Evolutionary conservation across 352 stramenopile genomes (phyloP).

Genomic region (Globisporangium uncinulatum): DNA sequence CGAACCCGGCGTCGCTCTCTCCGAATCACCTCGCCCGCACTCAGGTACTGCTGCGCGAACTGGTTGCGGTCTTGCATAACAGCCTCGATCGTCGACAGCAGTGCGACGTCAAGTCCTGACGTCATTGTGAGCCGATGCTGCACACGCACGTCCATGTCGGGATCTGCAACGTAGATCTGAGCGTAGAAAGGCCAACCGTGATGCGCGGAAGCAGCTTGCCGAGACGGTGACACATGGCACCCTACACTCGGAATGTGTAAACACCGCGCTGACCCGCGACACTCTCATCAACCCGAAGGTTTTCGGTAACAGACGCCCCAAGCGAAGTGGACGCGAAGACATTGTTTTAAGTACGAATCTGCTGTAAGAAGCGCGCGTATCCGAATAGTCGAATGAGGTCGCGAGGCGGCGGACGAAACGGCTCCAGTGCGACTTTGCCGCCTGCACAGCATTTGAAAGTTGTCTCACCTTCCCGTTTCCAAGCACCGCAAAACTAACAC

Average conservation of each 20-base stretch:
- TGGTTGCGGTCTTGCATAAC: neutral
- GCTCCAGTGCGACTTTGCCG: too few species aligned
- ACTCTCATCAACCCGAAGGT: neutral
- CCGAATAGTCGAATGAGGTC: neutral
- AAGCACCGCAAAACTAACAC: too few species aligned
- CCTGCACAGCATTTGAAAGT: too few species aligned
- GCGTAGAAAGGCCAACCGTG: neutral
- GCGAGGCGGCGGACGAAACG: too few species aligned
- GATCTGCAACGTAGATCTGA: neutral
- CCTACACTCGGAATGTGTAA: neutral
- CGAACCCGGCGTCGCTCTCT: neutral
- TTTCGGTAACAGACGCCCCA: neutral
- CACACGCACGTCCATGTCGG: neutral
- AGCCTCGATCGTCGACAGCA: neutral
- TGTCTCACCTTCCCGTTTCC: too few species aligned
- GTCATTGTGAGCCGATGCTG: neutral
- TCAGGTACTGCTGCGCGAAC: neutral
- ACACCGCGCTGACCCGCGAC: neutral
- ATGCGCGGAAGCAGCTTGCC: neutral
- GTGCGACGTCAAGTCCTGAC: neutral
- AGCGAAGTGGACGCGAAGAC: neutral
- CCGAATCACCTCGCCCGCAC: neutral
- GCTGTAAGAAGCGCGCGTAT: neutral
- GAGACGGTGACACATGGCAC: neutral
- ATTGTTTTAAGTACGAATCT: neutral